Percentiles rank a stretch among this genome's conserved stretches.
Evolutionary conservation across 352 stramenopile genomes (phyloP).

Genomic region (Poterioochromonas sp.): DNA sequence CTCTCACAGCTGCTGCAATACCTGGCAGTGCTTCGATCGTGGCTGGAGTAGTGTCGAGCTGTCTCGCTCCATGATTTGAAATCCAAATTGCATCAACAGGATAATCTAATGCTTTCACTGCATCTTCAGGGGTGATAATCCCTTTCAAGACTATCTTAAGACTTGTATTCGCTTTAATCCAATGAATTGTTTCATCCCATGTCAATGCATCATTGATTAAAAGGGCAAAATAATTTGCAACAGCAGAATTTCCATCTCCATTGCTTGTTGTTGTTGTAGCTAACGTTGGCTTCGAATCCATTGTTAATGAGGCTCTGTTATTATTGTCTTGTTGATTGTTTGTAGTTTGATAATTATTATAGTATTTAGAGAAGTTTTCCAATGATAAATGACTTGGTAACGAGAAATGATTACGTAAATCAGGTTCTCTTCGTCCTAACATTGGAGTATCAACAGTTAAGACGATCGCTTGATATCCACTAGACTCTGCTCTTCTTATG

Average conservation of each 20-base stretch:
- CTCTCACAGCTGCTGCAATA: slow-evolving; percentile 57
- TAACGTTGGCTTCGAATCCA: background rate
- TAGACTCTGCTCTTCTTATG: slow-evolving; percentile 62
- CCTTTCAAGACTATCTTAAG: slow-evolving; percentile 79
- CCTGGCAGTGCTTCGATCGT: slow-evolving; percentile 78
- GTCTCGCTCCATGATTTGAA: slow-evolving; percentile 79
- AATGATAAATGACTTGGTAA: slow-evolving; percentile 58
- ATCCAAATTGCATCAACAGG: slow-evolving; percentile 75
- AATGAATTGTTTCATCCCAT: slow-evolving; percentile 80
- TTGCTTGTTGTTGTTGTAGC: background rate
- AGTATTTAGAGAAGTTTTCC: slow-evolving; percentile 47
- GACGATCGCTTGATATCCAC: slow-evolving; percentile 75
- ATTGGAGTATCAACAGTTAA: slow-evolving; percentile 81
- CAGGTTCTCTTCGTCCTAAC: slow-evolving; percentile 72
- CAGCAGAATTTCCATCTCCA: background rate
- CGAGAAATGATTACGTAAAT: slow-evolving; percentile 77
- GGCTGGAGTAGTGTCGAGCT: slow-evolving; percentile 75
- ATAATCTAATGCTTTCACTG: slow-evolving; percentile 60
- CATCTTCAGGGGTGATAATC: slow-evolving; percentile 76
- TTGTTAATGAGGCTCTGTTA: background rate
- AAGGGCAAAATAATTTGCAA: slow-evolving; percentile 52
- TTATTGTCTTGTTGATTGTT: slow-evolving; percentile 40
- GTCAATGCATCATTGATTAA: slow-evolving; percentile 76
- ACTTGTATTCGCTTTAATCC: slow-evolving; percentile 53
- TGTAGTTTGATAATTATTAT: slow-evolving; percentile 45